A percentile compares a stretch with the other conserved stretches of the same genome.
phyloP scores from a whole-genome alignment of 441 rosid species.

The Dalechampia spathulata region DNA sequence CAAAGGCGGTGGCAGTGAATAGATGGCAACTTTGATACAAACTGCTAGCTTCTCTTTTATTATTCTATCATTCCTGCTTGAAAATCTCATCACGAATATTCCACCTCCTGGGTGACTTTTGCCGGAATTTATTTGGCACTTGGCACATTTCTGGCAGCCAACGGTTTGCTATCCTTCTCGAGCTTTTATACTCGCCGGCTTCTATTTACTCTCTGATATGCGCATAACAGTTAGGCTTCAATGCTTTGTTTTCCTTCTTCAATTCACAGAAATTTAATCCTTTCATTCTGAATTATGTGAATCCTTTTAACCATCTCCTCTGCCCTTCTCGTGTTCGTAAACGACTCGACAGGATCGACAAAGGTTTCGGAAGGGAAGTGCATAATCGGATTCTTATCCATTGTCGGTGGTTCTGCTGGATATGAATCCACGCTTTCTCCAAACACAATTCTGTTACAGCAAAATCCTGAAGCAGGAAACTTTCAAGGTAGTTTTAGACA shows the following conservation, averaged over 20 bases:
- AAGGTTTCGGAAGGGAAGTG: slow-evolving; percentile 21
- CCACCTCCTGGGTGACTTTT: slow-evolving; percentile 9
- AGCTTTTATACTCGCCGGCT: slow-evolving; percentile 43
- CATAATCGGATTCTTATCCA: slow-evolving; percentile 40
- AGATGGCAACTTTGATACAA: slow-evolving; percentile 59
- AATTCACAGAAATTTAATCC: slow-evolving; percentile 48
- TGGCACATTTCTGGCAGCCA: slow-evolving; percentile 37
- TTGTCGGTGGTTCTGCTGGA: slow-evolving; percentile 37
- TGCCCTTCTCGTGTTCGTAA: slow-evolving; percentile 28
- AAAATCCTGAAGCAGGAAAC: slow-evolving; percentile 38
- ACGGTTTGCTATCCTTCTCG: slow-evolving; percentile 40
- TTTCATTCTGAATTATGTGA: slow-evolving; percentile 37
- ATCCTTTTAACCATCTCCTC: slow-evolving; percentile 51
- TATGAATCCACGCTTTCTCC: slow-evolving; percentile 39
- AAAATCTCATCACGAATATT: background rate
- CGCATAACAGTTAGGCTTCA: slow-evolving; percentile 50
- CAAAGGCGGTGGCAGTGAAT: slow-evolving; percentile 53
- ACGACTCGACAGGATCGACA: slow-evolving; percentile 13
- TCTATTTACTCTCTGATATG: slow-evolving; percentile 52
- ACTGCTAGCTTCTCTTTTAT: slow-evolving; percentile 44
- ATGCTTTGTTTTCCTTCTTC: slow-evolving; percentile 43
- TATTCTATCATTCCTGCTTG: slow-evolving; percentile 3
- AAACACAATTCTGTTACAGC: slow-evolving; percentile 30
- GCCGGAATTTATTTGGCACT: slow-evolving; percentile 18
- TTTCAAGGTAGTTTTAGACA: slow-evolving; percentile 33